phyloP scores from a whole-genome alignment of 78 protist genomes.

The slime mould (Dictyostelium discoideum) region DNA sequence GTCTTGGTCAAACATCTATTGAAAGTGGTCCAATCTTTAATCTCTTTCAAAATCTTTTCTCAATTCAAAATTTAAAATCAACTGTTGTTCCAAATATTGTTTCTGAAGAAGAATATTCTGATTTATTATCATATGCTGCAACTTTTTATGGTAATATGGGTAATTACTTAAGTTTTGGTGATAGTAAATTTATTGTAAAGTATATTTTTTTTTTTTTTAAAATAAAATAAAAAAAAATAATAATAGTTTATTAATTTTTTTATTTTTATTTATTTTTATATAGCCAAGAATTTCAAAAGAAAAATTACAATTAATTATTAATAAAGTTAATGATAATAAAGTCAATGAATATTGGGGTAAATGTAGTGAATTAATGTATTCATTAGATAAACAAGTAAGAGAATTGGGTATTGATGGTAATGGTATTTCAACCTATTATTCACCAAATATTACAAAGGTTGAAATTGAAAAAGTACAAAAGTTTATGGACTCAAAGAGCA shows the following conservation, averaged over 20 bases:
- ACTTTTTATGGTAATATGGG: slow-evolving; percentile 88
- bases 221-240: too few species aligned
- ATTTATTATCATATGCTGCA: slow-evolving; percentile 36
- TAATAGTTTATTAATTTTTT: too few species aligned
- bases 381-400: slow-evolving; percentile 29
- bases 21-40: slow-evolving; percentile 75
- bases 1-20: slow-evolving; percentile 82
- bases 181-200: slow-evolving; percentile 82
- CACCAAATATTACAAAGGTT: slow-evolving; percentile 57
- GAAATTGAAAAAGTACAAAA: slow-evolving; percentile 78
- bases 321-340: neutral
- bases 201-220: neutral
- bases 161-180: slow-evolving; percentile 90
- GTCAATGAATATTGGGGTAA: slow-evolving; percentile 25
- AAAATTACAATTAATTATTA: neutral
- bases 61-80: neutral
- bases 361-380: slow-evolving; percentile 63
- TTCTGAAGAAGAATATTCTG: slow-evolving; percentile 9
- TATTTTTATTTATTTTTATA: neutral
- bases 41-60: slow-evolving; percentile 62
- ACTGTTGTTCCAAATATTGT: slow-evolving; percentile 12
- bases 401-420: slow-evolving; percentile 51
- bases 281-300: slow-evolving; percentile 68
- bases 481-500: slow-evolving; percentile 20
- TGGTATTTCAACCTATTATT: slow-evolving; percentile 83